These are phyloP conservation scores for Cladosporium sp. DNA, from an alignment of 2,329 filamentous ascomycete species.

Conservation along the genomic window DNA sequence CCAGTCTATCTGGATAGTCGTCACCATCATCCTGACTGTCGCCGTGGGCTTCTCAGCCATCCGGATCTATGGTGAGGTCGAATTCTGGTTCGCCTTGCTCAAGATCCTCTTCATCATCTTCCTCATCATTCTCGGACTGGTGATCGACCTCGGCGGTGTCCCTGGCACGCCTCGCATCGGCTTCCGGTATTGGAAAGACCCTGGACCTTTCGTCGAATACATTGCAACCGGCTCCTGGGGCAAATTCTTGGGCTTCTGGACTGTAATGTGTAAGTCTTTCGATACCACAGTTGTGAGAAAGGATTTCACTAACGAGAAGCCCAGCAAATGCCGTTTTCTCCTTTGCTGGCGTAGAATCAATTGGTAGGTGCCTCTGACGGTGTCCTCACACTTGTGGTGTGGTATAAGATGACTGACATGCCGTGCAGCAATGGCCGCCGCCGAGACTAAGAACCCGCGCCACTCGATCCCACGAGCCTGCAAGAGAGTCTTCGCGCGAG, in stretches of 20 bases:
- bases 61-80: slow-evolving; percentile 44
- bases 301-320: background rate
- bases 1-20: slow-evolving; percentile 31
- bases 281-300: background rate
- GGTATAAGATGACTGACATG: too few relatives aligned
- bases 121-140: slow-evolving; percentile 40
- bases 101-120: slow-evolving; percentile 44
- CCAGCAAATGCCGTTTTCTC: slow-evolving; percentile 19
- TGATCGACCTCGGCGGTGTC: slow-evolving; percentile 42
- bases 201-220: slow-evolving; percentile 41
- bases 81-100: slow-evolving; percentile 44
- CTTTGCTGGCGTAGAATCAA: slow-evolving; percentile 22
- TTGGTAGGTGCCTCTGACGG: background rate
- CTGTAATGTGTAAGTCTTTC: slow-evolving; percentile 16
- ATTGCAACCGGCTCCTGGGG: slow-evolving; percentile 33
- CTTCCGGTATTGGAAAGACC: slow-evolving; percentile 42
- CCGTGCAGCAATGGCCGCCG: slow-evolving; percentile 20
- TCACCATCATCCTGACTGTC: slow-evolving; percentile 32
- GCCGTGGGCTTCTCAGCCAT: slow-evolving; percentile 29
- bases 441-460: slow-evolving; percentile 24
- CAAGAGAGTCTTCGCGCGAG: slow-evolving; percentile 22
- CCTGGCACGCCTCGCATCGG: slow-evolving; percentile 38
- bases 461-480: slow-evolving; percentile 20
- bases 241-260: slow-evolving; percentile 40
- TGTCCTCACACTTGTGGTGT: too few relatives aligned